Conservation (phyloP, 1,284 basidiomycete genomes). For the Tranzscheliella williamsii region DNA sequence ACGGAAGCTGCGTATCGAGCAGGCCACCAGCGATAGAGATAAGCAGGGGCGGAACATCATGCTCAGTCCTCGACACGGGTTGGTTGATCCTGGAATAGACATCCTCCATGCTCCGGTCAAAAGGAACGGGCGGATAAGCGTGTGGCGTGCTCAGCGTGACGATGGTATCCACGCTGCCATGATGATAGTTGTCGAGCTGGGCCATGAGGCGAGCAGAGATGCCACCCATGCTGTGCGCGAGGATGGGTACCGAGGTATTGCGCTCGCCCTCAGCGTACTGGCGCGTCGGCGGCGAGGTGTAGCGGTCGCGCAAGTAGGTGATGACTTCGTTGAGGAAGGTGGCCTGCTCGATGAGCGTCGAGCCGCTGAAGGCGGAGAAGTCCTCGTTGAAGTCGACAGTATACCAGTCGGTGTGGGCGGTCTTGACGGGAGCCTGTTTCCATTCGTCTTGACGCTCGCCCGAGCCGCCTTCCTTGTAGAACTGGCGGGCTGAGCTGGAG, state of each 20-base stretch:
- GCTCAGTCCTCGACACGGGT: background rate
- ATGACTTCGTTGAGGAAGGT: constrained; percentile 76
- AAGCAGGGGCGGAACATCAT: constrained; percentile 65
- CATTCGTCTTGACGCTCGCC: constrained; percentile 35
- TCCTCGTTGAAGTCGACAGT: constrained; percentile 94
- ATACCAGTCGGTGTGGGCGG: constrained; percentile 46
- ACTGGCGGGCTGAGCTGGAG: constrained; percentile 81
- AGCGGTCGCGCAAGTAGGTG: constrained; percentile 75
- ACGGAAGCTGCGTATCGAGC: constrained; percentile 87
- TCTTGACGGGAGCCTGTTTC: constrained; percentile 25
- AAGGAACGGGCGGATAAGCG: constrained; percentile 80
- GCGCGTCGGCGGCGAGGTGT: constrained; percentile 65
- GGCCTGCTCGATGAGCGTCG: constrained; percentile 82
- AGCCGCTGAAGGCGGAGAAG: constrained; percentile 90
- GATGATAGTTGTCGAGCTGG: constrained; percentile 66
- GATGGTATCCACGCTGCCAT: constrained; percentile 70
- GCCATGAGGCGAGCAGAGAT: constrained; percentile 75
- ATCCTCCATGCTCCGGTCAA: constrained; percentile 76
- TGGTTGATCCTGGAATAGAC: constrained; percentile 68
- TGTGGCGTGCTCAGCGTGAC: constrained; percentile 96
- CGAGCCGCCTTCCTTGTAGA: constrained; percentile 67
- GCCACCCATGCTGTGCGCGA: constrained; percentile 99
- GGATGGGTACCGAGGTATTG: constrained; percentile 68
- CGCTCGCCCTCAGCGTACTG: constrained; percentile 24
- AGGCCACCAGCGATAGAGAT: constrained; percentile 89